Percentiles rank a stretch among this genome's conserved stretches.
phyloP scores from a whole-genome alignment of 116 monocot species.

The Cymodocea nodosa region DNA sequence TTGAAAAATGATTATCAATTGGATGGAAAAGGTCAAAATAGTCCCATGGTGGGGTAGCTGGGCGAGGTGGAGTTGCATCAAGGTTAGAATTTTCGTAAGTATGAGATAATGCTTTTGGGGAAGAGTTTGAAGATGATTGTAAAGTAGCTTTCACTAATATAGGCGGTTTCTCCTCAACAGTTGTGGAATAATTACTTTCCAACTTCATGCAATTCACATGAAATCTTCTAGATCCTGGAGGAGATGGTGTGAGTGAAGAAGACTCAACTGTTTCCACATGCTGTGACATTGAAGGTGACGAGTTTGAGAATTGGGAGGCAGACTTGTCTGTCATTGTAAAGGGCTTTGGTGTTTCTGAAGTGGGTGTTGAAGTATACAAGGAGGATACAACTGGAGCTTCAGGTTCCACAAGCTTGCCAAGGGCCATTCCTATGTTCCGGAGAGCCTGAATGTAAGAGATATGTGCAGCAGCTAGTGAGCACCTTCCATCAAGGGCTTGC shows the following conservation, averaged over 20 bases:
- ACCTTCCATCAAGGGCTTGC: slow-evolving; percentile 78
- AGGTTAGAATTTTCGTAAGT: slow-evolving; percentile 24
- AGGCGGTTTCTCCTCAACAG: slow-evolving; percentile 51
- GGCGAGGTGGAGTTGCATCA: slow-evolving; percentile 27
- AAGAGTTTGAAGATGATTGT: slow-evolving; percentile 17
- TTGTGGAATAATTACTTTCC: slow-evolving; percentile 27
- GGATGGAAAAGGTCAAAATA: slow-evolving; percentile 64
- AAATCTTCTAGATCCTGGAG: slow-evolving; percentile 30
- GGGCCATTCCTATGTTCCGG: slow-evolving; percentile 58
- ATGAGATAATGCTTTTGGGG: slow-evolving; percentile 17
- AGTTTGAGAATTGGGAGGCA: slow-evolving; percentile 42
- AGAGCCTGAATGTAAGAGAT: slow-evolving; percentile 75
- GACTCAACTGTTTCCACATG: slow-evolving; percentile 33
- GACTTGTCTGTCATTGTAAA: slow-evolving; percentile 38
- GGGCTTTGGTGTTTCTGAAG: slow-evolving; percentile 52
- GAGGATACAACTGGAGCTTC: slow-evolving; percentile 49
- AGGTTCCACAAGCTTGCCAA: slow-evolving; percentile 56
- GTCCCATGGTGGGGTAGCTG: slow-evolving; percentile 63
- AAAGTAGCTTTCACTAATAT: slow-evolving; percentile 34
- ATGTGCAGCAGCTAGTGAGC: slow-evolving; percentile 56
- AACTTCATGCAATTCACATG: slow-evolving; percentile 79
- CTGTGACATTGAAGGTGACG: slow-evolving; percentile 45
- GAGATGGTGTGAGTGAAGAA: slow-evolving; percentile 46
- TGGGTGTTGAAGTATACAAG: slow-evolving; percentile 57
- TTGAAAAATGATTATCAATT: slow-evolving; percentile 44